Percentiles rank a stretch among this genome's conserved stretches.
phyloP scores from a whole-genome alignment of 306 rosid genomes.

The Inga laurina region DNA sequence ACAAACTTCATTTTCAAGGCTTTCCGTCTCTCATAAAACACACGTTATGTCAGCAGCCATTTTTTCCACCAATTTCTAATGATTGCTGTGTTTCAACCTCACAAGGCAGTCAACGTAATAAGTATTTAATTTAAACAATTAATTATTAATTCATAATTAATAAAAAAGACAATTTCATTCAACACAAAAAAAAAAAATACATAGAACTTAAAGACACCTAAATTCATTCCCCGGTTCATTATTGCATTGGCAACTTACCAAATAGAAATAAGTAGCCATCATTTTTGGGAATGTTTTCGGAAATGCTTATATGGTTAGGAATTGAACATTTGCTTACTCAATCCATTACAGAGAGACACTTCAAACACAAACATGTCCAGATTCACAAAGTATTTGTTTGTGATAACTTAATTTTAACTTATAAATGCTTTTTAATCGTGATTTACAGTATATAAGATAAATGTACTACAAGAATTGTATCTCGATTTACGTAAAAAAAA shows the following conservation, averaged over 20 bases:
- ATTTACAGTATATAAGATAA: too few species aligned
- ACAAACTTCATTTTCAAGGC: not conserved
- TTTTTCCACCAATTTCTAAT: not conserved
- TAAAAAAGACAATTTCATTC: not conserved
- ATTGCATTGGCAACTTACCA: not conserved
- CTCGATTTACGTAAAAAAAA: too few species aligned
- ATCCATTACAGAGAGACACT: conserved; percentile 22
- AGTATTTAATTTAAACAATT: not conserved
- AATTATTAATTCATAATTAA: not conserved
- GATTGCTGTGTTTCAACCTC: not conserved
- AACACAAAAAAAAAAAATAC: too few species aligned
- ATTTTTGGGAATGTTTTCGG: not conserved
- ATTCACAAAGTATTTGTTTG: not conserved
- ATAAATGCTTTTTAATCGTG: too few species aligned
- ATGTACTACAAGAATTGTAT: accelerated
- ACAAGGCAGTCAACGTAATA: not conserved
- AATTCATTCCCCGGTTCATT: not conserved
- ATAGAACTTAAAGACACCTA: not conserved
- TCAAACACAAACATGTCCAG: not conserved
- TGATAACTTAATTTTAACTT: too few species aligned
- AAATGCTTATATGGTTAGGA: not conserved
- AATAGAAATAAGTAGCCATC: not conserved
- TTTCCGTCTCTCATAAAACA: not conserved
- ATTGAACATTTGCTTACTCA: not conserved
- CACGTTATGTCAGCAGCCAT: not conserved